Percentiles rank a stretch among this genome's conserved stretches.
Evolutionary conservation across 176 grass and related monocot genomes (phyloP).

Genomic region (Alloteropsis semialata): DNA sequence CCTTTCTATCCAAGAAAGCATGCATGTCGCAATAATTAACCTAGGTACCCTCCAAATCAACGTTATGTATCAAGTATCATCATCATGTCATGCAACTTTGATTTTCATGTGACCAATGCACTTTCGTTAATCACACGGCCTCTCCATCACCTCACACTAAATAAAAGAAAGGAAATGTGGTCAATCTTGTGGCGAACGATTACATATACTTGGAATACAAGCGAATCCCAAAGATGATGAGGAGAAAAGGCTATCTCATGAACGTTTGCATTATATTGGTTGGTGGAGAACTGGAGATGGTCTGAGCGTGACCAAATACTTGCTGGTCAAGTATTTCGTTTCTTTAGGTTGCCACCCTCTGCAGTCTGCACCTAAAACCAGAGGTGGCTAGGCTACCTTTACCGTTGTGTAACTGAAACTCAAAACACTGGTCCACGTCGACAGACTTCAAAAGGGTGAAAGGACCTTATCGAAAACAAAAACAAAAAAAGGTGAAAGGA

Average conservation of each 20-base stretch:
- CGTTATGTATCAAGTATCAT: neutral
- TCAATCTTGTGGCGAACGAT: slow-evolving; percentile 15
- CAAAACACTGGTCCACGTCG: neutral
- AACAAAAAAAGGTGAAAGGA: neutral
- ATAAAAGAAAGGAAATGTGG: neutral
- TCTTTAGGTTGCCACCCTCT: neutral
- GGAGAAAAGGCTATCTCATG: slow-evolving; percentile 9
- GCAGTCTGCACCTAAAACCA: neutral
- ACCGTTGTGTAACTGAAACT: slow-evolving; percentile 36
- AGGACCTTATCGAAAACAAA: neutral
- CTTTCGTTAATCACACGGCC: neutral
- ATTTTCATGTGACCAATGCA: neutral
- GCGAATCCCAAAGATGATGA: slow-evolving; percentile 1
- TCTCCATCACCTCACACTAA: neutral
- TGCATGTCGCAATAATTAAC: neutral
- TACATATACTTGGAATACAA: slow-evolving; percentile 24
- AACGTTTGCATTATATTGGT: neutral
- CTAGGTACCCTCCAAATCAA: neutral
- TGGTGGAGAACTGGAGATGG: neutral
- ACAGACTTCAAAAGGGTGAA: neutral
- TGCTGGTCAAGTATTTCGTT: slow-evolving; percentile 17
- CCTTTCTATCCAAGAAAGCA: neutral
- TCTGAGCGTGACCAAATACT: neutral
- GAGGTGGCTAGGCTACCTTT: neutral
- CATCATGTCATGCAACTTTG: neutral